Evolutionary conservation across 768 basidiomycete species (phyloP), one percentile per base, ranked within the genome.

Genomic region (Crucibulum laeve): DNA sequence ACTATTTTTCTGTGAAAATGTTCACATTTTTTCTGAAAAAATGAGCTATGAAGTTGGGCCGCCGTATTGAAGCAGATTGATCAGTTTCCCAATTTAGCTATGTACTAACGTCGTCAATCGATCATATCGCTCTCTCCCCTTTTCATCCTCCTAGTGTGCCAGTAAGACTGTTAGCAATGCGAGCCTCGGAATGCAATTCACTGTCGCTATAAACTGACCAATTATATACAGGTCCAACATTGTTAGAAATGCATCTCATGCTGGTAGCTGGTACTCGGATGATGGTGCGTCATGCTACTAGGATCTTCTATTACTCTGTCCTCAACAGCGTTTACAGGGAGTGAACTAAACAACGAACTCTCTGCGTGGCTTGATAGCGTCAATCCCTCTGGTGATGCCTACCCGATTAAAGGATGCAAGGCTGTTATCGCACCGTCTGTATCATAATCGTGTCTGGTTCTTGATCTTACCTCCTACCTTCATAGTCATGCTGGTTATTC

Each of bases 371-470:
- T 97, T 5, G 64, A 58, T 4, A 69, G 67, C 23, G 90, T 90
- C 1, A 49, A 51, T 13, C 57, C 64, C 8, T 45, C 55, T 22
- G 62, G 73, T 24, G 66, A 71, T 3, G 58, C 63, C 1, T 84
- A 80, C 32, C 92, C 93, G 1, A 71, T 92, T 51, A 56, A 64
- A 39, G 77, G 82, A 46, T 77, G 54, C 80, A 81, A 70, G 55
- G 96, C 94, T n/a, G 77, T 99, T 58, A 94, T 99, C 35, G 94
- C 88, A 15, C 96, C 96, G 93, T 97, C 55, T 53, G 91, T 73
- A 32, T 28, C 38, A 24, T 40, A 36, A 23, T 48, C 18, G 32
- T 30, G 26, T 22, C 22, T 25, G 5, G 30, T 49, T n/a, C 30
- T 49, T 14, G 23, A 13, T 18, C 24, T 15, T 6, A 10, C 47